phyloP scores from a whole-genome alignment of 2,329 filamentous ascomycete species.

The Chaetomiaceae sp. region DNA sequence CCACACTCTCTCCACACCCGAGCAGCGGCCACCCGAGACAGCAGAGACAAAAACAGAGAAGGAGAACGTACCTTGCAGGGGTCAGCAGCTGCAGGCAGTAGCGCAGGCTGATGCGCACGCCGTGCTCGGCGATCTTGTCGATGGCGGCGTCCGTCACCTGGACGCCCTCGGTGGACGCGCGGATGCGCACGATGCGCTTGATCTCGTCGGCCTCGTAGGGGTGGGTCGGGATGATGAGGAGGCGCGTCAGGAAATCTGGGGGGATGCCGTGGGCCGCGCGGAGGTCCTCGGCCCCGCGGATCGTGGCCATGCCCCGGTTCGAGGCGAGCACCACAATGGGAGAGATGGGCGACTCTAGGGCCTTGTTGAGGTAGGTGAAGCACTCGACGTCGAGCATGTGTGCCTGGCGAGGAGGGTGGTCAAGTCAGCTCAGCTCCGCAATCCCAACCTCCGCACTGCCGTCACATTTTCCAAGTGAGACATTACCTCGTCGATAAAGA shows the following conservation, averaged over 20 bases:
- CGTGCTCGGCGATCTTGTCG: constrained; percentile 80
- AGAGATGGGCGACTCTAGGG: constrained; percentile 90
- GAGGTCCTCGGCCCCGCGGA: constrained; percentile 79
- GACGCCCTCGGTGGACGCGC: constrained; percentile 76
- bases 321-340: constrained; percentile 97
- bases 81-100: constrained; percentile 92
- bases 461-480: constrained; percentile 14
- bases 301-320: constrained; percentile 89
- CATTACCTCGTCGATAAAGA: constrained; percentile 97
- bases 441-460: neutral
- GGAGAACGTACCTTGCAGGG: constrained; percentile 62
- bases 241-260: constrained; percentile 83
- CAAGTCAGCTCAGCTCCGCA: constrained; percentile 24
- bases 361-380: constrained; percentile 97
- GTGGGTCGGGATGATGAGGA: constrained; percentile 93
- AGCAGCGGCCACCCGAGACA: constrained; percentile 18
- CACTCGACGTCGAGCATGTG: constrained; percentile 99
- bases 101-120: constrained; percentile 81
- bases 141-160: constrained; percentile 76
- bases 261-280: constrained; percentile 90
- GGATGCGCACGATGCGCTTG: constrained; percentile 82
- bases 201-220: constrained; percentile 87
- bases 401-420: constrained; percentile 55
- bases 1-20: constrained; percentile 27
- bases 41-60: constrained; percentile 20